Conservation (phyloP, 2,329 filamentous ascomycete species). For the Dothideomycetidae sp. region DNA sequence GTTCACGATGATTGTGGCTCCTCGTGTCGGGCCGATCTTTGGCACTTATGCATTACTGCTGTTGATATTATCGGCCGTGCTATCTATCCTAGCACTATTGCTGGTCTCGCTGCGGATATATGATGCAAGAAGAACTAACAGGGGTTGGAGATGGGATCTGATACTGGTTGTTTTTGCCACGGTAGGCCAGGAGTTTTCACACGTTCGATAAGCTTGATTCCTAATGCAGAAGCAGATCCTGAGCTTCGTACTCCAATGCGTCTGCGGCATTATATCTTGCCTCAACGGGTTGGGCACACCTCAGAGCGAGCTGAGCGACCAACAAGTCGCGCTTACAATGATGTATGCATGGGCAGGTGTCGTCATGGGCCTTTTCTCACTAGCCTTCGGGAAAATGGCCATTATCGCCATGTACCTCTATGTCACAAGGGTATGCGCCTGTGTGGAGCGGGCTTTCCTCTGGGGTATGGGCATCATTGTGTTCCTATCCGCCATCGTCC, state of each 20-base stretch:
- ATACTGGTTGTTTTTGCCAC: neutral
- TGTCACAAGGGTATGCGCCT: neutral
- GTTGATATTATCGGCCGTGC: neutral
- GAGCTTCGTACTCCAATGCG: slow-evolving; percentile 2
- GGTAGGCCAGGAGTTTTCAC: no score
- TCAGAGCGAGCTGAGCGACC: neutral
- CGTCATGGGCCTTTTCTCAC: neutral
- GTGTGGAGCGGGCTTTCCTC: slow-evolving; percentile 1
- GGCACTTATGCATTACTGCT: neutral
- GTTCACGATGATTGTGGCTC: neutral
- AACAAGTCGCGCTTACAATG: slow-evolving; percentile 1
- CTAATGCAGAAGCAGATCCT: no score
- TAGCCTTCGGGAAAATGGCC: slow-evolving; percentile 3
- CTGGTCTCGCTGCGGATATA: neutral
- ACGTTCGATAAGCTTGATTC: no score
- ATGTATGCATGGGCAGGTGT: slow-evolving; percentile 2
- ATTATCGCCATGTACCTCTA: slow-evolving; percentile 6
- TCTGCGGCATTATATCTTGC: neutral
- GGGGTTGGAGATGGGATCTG: neutral
- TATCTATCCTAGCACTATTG: neutral
- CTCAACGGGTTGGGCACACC: slow-evolving; percentile 6
- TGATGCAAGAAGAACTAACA: neutral
- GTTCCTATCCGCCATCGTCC: neutral
- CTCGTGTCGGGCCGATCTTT: neutral
- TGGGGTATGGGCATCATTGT: slow-evolving; percentile 4